A percentile compares a stretch with the other conserved stretches of the same genome.
These are phyloP conservation scores for Peltaster fructicola DNA, from an alignment of 2,329 filamentous ascomycete genomes.

Conservation along the genomic window DNA sequence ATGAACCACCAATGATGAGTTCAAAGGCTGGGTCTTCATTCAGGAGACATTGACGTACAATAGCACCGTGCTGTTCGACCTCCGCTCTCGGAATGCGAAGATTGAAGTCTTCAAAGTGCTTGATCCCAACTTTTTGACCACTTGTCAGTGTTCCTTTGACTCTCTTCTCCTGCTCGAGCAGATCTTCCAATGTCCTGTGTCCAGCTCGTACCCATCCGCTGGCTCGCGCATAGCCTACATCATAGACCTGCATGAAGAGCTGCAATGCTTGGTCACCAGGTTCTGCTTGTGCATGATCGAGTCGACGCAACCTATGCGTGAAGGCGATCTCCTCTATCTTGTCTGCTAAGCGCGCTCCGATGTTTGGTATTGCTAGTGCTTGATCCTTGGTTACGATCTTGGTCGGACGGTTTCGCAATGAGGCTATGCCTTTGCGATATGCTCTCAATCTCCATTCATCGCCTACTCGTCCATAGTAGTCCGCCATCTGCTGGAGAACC, in stretches of 20 bases:
- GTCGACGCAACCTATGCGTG: constrained; percentile 51
- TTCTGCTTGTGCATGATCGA: constrained; percentile 54
- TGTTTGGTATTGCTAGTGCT: constrained; percentile 47
- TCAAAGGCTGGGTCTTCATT: constrained; percentile 46
- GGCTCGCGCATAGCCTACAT: constrained; percentile 53
- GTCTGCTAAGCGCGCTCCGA: constrained; percentile 55
- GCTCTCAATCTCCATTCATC: constrained; percentile 61
- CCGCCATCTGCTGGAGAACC: constrained; percentile 59
- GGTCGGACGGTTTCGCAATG: constrained; percentile 44
- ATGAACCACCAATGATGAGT: constrained; percentile 66
- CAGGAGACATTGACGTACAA: constrained; percentile 43
- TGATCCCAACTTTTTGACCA: constrained; percentile 59
- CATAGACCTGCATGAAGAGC: constrained; percentile 62
- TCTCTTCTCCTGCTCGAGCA: too few species aligned
- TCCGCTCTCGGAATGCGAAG: constrained; percentile 61
- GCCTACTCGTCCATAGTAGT: constrained; percentile 56
- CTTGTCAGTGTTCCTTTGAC: constrained; percentile 46
- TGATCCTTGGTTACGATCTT: constrained; percentile 53
- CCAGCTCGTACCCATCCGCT: constrained; percentile 62
- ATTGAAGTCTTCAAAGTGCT: constrained; percentile 64
- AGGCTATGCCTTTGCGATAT: constrained; percentile 63
- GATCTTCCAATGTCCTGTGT: constrained; percentile 54
- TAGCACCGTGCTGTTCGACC: constrained; percentile 48
- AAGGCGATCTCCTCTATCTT: constrained; percentile 82
- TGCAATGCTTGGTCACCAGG: constrained; percentile 47